These are phyloP conservation scores for Nemania sp. DNA, from an alignment of 2,329 filamentous ascomycete species.

Conservation along the genomic window DNA sequence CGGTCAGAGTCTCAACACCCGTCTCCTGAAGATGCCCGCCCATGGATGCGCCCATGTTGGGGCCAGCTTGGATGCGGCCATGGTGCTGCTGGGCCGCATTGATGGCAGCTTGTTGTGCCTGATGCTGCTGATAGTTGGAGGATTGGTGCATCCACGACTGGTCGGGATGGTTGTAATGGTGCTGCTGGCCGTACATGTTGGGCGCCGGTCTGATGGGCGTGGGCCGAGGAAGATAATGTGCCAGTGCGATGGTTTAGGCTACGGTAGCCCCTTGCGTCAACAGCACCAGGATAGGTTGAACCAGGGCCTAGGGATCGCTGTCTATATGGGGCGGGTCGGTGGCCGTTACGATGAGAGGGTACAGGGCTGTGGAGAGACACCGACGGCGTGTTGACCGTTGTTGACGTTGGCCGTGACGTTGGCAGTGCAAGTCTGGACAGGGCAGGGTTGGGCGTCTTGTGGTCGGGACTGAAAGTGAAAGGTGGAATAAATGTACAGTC, in stretches of 20 bases:
- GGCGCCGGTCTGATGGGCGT: constrained; percentile 49
- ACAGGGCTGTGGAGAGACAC: not conserved
- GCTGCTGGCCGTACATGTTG: constrained; percentile 70
- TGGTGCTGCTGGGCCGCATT: constrained; percentile 68
- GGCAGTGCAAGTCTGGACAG: not conserved
- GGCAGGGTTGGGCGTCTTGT: not conserved
- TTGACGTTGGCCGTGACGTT: not conserved
- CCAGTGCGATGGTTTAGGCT: constrained; percentile 5
- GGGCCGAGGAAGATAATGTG: constrained; percentile 8
- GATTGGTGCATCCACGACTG: constrained; percentile 70
- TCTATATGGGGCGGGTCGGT: not conserved
- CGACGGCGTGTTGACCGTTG: not conserved
- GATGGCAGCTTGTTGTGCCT: constrained; percentile 57
- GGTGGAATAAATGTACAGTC: too few relatives aligned
- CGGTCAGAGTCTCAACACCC: constrained; percentile 71
- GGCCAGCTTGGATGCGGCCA: constrained; percentile 71
- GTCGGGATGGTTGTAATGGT: constrained; percentile 66
- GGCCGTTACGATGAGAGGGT: not conserved
- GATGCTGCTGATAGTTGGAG: constrained; percentile 63
- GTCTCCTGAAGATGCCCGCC: constrained; percentile 58
- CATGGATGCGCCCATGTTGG: constrained; percentile 53
- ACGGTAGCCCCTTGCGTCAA: constrained; percentile 37
- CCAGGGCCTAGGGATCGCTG: not conserved
- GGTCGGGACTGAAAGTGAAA: too few relatives aligned
- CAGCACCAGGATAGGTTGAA: not conserved